A percentile compares a stretch with the other conserved stretches of the same genome.
These are phyloP conservation scores for Clathrus columnatus DNA, from an alignment of 768 basidiomycete species.

Conservation along the genomic window DNA sequence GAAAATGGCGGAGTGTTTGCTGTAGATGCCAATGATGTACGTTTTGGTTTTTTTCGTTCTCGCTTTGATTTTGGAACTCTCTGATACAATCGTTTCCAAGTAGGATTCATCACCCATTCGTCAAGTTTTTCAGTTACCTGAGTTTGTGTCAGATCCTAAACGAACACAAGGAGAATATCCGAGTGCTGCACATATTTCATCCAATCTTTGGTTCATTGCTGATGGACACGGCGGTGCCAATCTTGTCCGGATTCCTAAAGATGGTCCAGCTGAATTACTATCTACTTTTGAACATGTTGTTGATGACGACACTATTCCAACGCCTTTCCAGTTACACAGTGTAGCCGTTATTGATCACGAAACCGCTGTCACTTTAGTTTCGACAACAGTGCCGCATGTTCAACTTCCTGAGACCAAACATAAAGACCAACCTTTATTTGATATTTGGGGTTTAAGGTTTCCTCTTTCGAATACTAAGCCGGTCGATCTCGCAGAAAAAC, in stretches of 20 bases:
- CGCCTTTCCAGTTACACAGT: constrained; percentile 35
- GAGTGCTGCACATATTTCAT: constrained; percentile 49
- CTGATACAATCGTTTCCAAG: constrained; percentile 18
- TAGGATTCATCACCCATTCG: constrained; percentile 51
- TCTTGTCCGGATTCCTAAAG: constrained; percentile 37
- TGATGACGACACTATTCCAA: constrained; percentile 30
- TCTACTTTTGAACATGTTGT: constrained; percentile 41
- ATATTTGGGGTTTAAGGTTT: constrained; percentile 56
- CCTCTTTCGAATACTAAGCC: background rate
- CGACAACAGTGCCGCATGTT: constrained; percentile 43
- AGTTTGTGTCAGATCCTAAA: background rate
- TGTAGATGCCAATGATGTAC: constrained; percentile 26
- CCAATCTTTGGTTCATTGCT: constrained; percentile 43
- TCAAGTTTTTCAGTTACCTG: constrained; percentile 52
- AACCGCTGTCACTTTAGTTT: constrained; percentile 41
- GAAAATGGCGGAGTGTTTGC: constrained; percentile 51
- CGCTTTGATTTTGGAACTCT: constrained; percentile 9
- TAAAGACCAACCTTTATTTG: constrained; percentile 30
- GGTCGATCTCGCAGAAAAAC: background rate
- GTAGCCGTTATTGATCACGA: constrained; percentile 29
- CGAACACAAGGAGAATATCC: constrained; percentile 62
- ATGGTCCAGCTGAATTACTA: constrained; percentile 35
- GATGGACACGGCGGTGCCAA: constrained; percentile 69
- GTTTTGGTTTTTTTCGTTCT: constrained; percentile 1
- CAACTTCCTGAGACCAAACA: constrained; percentile 14